A percentile compares a stretch with the other conserved stretches of the same genome.
Evolutionary conservation across 1,284 basidiomycete species (phyloP).

Genomic region (Tetrapyrgos nigripes): DNA sequence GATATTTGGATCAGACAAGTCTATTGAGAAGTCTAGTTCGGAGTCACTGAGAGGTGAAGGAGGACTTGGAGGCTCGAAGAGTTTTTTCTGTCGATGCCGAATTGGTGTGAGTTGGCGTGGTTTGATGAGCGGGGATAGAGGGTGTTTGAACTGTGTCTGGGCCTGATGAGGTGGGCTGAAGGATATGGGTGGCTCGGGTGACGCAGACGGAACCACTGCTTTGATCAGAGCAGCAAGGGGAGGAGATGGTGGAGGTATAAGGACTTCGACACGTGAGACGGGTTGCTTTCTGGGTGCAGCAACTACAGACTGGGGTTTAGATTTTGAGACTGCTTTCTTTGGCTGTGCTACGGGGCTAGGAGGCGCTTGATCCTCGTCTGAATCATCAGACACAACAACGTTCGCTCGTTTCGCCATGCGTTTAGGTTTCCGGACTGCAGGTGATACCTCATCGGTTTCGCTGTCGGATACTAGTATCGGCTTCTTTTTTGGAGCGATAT

Average conservation of each 20-base stretch:
- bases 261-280: constrained; percentile 1
- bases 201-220: constrained; percentile 6
- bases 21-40: constrained; percentile 62
- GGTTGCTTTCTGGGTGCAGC: neutral
- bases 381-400: constrained; percentile 4
- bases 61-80: constrained; percentile 49
- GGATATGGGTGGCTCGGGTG: neutral
- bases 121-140: constrained; percentile 43
- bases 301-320: neutral
- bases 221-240: constrained; percentile 5
- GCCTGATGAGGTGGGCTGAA: constrained; percentile 6
- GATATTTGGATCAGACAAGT: constrained; percentile 53
- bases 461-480: neutral
- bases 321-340: neutral
- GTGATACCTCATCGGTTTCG: neutral
- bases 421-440: neutral
- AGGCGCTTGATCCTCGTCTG: neutral
- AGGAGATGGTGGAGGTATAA: constrained; percentile 10
- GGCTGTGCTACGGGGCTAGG: neutral
- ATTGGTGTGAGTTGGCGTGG: constrained; percentile 73
- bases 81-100: constrained; percentile 45
- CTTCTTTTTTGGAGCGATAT: constrained; percentile 13
- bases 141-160: constrained; percentile 15
- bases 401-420: neutral
- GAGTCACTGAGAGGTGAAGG: constrained; percentile 58